Conservation (phyloP, 805 yeast species). For the Ogataea allantospora region DNA sequence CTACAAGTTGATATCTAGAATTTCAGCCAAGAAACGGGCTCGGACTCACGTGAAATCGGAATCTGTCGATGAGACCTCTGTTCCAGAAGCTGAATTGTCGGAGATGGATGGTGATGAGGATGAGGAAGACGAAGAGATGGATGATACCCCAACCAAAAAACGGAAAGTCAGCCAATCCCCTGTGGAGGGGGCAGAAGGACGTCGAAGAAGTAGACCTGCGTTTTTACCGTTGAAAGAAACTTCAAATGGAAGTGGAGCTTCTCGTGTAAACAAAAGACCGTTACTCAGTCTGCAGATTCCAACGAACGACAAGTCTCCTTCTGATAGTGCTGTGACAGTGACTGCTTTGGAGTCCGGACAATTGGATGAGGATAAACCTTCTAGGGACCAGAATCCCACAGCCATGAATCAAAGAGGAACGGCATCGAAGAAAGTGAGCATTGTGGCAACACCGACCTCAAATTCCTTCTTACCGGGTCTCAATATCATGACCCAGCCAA, state of each 20-base stretch:
- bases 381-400: neutral
- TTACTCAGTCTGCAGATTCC: slow-evolving; percentile 68
- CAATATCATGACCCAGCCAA: slow-evolving; percentile 21
- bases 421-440: slow-evolving; percentile 8
- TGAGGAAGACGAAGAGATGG: slow-evolving; percentile 11
- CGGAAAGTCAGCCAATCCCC: slow-evolving; percentile 2
- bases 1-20: slow-evolving; percentile 38
- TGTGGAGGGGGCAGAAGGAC: neutral
- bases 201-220: slow-evolving; percentile 1
- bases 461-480: slow-evolving; percentile 19
- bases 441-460: slow-evolving; percentile 22
- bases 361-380: slow-evolving; percentile 3
- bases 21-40: slow-evolving; percentile 25
- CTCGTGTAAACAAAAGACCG: slow-evolving; percentile 43
- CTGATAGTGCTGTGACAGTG: slow-evolving; percentile 44
- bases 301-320: slow-evolving; percentile 23
- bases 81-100: slow-evolving; percentile 3
- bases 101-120: slow-evolving; percentile 17
- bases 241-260: neutral
- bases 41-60: slow-evolving; percentile 9
- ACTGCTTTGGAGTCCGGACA: slow-evolving; percentile 40
- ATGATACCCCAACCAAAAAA: slow-evolving; percentile 8
- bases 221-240: slow-evolving; percentile 8
- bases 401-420: neutral
- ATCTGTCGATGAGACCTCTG: slow-evolving; percentile 2